Evolutionary conservation across 2,329 filamentous ascomycete species (phyloP), one percentile per base, ranked within the genome.

Genomic region (Bipolaris zeicola): DNA sequence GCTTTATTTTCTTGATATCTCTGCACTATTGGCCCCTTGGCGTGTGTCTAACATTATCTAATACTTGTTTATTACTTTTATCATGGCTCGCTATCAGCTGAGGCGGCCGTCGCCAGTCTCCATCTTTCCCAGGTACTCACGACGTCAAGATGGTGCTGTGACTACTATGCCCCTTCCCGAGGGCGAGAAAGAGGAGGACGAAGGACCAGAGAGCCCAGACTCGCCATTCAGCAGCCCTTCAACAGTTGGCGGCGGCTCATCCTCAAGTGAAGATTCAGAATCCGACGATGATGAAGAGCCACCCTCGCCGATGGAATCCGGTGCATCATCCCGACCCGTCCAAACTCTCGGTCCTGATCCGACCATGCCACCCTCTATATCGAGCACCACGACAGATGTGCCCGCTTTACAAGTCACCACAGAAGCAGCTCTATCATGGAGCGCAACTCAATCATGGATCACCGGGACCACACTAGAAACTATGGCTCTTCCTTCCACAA

Each of bases 31-130:
- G 37, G 51, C 54, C 55, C 46, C 52, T 41, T 52, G 52, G 43
- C 50, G 16, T 49, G 44, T 49, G 24, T 38, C 24, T 43, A 44
- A 33, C 42, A 31, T 43, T 57, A 57, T 41, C 39, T 64, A 60
- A 61, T 62, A 51, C 33, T 52, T 28, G 28, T 44, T n/a, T 57
- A 34, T 46, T 24, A 46, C 22, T 16, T 42, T 48, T 28, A 34
- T 61, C 13, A 74, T 75, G 72, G 62, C 63, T 48, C 62, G 63
- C 18, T 69, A 69, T 49, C 65, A 67, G 33, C 66, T 67, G 49
- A 65, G 63, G 48, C 61, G 71, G 4, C 73, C 71, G 28, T 54
- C 68, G 42, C 68, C 70, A 6, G 64, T 75, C 6, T 50, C 58
- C 28, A 49, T 73, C 16, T 28, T 52, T 11, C 57, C 61, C 10